phyloP scores from a whole-genome alignment of 805 yeast species.

The Lipomyces sp. region DNA sequence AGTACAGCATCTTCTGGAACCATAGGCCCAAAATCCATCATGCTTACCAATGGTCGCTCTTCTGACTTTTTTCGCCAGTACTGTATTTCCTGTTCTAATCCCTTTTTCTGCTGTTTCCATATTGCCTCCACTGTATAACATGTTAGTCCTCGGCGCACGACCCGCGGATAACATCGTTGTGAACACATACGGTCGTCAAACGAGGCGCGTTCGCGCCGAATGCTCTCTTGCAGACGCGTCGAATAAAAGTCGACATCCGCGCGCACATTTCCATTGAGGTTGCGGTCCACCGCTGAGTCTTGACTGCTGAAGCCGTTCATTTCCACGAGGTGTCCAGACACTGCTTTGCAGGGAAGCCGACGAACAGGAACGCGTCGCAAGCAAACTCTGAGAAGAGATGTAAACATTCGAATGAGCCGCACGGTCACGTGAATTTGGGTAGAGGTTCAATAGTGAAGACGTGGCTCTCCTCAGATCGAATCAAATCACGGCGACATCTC shows the following conservation, averaged over 20 bases:
- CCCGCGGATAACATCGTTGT: neutral
- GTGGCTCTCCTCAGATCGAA: no score
- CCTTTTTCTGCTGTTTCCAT: slow-evolving; percentile 21
- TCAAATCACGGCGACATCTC: no score
- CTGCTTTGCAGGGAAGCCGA: no score
- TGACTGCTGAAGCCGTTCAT: slow-evolving; percentile 2
- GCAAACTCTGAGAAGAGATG: no score
- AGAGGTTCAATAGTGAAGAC: no score
- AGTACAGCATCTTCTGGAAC: no score
- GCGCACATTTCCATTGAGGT: slow-evolving; percentile 12
- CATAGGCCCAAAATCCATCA: no score
- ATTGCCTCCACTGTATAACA: slow-evolving; percentile 8
- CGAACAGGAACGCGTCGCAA: no score
- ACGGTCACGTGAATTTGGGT: no score
- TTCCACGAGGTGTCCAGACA: neutral
- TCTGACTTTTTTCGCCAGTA: slow-evolving; percentile 13
- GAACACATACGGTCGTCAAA: slow-evolving; percentile 16
- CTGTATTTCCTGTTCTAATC: slow-evolving; percentile 19
- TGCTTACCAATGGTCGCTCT: neutral
- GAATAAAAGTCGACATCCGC: slow-evolving; percentile 28
- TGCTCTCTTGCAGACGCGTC: slow-evolving; percentile 20
- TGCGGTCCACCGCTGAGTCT: slow-evolving; percentile 10
- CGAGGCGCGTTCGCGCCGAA: slow-evolving; percentile 21
- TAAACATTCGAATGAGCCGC: no score
- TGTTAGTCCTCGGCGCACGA: neutral